Conservation (phyloP, 257 asterid species). For the Nicotiana attenuata region DNA sequence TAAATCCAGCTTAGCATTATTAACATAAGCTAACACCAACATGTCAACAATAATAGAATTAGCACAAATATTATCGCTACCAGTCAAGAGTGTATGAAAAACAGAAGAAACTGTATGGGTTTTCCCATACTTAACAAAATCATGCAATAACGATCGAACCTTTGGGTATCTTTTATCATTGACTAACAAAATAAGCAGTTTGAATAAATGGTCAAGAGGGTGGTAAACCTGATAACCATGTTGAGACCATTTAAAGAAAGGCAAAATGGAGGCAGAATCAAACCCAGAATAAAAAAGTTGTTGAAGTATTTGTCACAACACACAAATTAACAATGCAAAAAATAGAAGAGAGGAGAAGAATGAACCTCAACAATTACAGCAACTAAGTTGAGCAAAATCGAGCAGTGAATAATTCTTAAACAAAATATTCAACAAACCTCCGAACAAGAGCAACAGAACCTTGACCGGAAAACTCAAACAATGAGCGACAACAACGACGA, state of each 20-base stretch:
- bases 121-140: constrained; percentile 32
- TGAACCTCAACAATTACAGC: too few species aligned
- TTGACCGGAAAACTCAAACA: too few species aligned
- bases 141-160: constrained; percentile 57
- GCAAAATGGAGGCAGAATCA: constrained; percentile 34
- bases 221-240: constrained; percentile 32
- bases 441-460: too few species aligned
- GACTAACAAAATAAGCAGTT: constrained; percentile 42
- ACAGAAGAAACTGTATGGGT: constrained; percentile 37
- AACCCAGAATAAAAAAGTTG: constrained; percentile 36
- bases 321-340: too few species aligned
- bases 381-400: too few species aligned
- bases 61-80: constrained; percentile 45
- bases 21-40: constrained; percentile 49
- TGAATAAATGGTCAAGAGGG: constrained; percentile 42
- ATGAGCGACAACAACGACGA: too few species aligned
- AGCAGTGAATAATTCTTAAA: too few species aligned
- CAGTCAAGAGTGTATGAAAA: constrained; percentile 47
- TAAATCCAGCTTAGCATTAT: constrained; percentile 34
- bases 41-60: constrained; percentile 60
- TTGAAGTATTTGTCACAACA: constrained; percentile 12
- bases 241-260: constrained; percentile 69
- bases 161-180: constrained; percentile 53
- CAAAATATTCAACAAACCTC: too few species aligned
- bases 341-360: too few species aligned